Evolutionary conservation across 2,329 filamentous ascomycete genomes (phyloP).

Genomic region (Coniochaeta hoffmannii): DNA sequence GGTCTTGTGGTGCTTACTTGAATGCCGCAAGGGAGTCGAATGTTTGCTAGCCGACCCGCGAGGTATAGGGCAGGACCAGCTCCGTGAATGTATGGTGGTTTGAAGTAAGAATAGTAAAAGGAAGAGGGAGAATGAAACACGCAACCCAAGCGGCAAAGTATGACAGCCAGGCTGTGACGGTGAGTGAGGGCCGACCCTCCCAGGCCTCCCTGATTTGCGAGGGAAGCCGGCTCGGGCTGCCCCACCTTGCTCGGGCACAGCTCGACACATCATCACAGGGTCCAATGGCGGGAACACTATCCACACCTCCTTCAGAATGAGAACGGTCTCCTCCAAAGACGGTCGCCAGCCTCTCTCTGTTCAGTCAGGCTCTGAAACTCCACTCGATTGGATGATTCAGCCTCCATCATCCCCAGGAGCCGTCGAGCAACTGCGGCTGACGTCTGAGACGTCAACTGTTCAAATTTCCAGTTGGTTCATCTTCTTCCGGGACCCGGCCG

Average conservation of each 20-base stretch:
- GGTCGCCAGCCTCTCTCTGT: background rate
- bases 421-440: background rate
- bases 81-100: background rate
- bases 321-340: background rate
- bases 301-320: background rate
- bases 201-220: background rate
- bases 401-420: too few relatives aligned
- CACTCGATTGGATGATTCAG: background rate
- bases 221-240: background rate
- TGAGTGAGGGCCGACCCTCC: slow-evolving; percentile 1
- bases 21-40: background rate
- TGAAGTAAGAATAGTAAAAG: background rate
- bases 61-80: background rate
- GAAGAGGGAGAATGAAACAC: background rate
- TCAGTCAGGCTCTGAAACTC: background rate
- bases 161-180: background rate
- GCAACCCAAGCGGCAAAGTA: background rate
- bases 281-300: background rate
- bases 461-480: background rate
- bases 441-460: background rate
- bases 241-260: background rate
- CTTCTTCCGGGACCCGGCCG: background rate
- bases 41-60: background rate
- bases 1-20: background rate
- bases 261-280: background rate